Base-by-base conservation (phyloP, 768 basidiomycete species). In the Cystobasidium tubakii region DNA sequence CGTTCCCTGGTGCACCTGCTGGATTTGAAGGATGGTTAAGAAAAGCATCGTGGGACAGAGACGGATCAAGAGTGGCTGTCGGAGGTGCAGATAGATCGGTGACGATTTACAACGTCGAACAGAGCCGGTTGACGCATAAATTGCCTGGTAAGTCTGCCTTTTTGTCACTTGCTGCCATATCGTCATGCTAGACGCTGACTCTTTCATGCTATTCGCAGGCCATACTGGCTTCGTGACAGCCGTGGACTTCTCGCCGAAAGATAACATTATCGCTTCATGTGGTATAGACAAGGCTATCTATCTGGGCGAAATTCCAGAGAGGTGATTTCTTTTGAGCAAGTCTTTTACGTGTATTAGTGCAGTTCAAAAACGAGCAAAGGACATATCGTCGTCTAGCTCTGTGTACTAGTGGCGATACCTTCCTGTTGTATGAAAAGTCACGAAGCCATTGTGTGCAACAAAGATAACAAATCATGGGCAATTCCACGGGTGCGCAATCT, bases 221-320 rank as follows among this genome's bases (percentile, higher is more conserved):
- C 95, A 99, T 81, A 96, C 92, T 81, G 94, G 95, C 13, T 94
- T 94, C 0, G 93, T 98, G 17, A 93, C 92, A 0, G 84, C 89
- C n/a, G 91, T 92, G 0, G 96, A 95, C 78, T 96, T 95, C 84
- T 92, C 95, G 81, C 93, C 95, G 10, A 91, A 88, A 79, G 93
- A 96, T 78, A 94, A 93, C 13, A 93, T 96, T 81, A 86, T 79
- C 2, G 74, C 72, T 1, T 76, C 71, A 19, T 73, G 64, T 4
- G 77, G 75, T 1, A 74, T 73, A 10, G 77, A 77, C 33, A 71
- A 73, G 1, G 66, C 50, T 53, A 75, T 79, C 25, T 79, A 75
- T 64, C 65, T 79, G 9, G 79, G 79, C 29, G 79, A 78, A 44
- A 57, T 71, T 13, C 69, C 69, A 44, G 69, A 71, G 29, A 71